Evolutionary conservation across 129 eudicot genomes (phyloP).

Genomic region (sunflower (Helianthus annuus)): HanXRQr2.0-SUNRISE NC_035449.2:129174997-129175496

Average conservation of each 20-base stretch:
- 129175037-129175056: not conserved
- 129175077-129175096: not conserved
- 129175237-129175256: not conserved
- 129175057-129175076: not conserved
- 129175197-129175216: not conserved
- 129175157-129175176: not conserved
- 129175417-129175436: slow-evolving; percentile 53
- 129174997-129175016: not conserved
- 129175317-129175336: not conserved
- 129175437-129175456: slow-evolving; percentile 39
- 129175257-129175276: not conserved
- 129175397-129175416: slow-evolving; percentile 59
- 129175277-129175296: not conserved
- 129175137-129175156: not conserved
- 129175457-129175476: slow-evolving; percentile 40
- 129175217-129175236: not conserved
- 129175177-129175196: slow-evolving; percentile 1
- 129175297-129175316: not conserved
- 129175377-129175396: slow-evolving; percentile 71
- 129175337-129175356: slow-evolving; percentile 24
- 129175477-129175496: slow-evolving; percentile 70
- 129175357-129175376: slow-evolving; percentile 41
- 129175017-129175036: not conserved
- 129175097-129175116: not conserved
- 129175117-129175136: not conserved